Evolutionary conservation across 192 early-diverging fungal genomes (phyloP).

Genomic region (Coemansia sp.): DNA sequence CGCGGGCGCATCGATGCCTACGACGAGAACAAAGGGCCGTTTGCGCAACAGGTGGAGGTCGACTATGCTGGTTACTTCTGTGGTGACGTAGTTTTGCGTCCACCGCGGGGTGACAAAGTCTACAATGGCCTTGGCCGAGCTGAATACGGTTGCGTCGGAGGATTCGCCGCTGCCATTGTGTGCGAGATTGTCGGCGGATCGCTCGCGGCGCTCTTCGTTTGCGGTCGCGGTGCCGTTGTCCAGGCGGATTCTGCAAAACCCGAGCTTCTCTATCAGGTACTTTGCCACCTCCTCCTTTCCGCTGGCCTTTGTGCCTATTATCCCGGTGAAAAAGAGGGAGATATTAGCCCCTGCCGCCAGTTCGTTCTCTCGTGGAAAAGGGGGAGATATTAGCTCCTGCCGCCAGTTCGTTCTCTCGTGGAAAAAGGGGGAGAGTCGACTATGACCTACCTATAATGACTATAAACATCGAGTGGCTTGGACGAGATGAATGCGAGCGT

Average conservation of each 20-base stretch:
- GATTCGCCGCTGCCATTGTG: not conserved
- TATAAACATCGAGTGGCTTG: conserved; percentile 42
- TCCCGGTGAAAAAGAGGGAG: not conserved
- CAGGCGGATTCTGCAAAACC: conserved; percentile 29
- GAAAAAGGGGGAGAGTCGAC: not conserved
- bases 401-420: not conserved
- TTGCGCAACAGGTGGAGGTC: conserved; percentile 64
- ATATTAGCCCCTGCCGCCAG: too few species aligned
- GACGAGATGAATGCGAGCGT: not conserved
- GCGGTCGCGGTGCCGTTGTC: too few species aligned
- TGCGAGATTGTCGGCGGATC: not conserved
- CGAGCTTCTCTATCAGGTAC: conserved; percentile 17
- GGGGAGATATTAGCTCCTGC: too few species aligned
- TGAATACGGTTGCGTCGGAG: conserved; percentile 47
- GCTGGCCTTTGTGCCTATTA: conserved; percentile 50
- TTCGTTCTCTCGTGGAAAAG: not conserved
- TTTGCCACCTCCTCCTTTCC: conserved; percentile 49
- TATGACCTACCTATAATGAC: conserved; percentile 47
- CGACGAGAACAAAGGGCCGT: conserved; percentile 80
- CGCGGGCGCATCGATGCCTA: conserved; percentile 84
- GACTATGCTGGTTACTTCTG: conserved; percentile 58
- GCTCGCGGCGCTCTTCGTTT: not conserved
- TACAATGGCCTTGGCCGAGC: conserved; percentile 61
- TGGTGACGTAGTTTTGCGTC: conserved; percentile 73
- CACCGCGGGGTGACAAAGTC: conserved; percentile 76